A percentile compares a stretch with the other conserved stretches of the same genome.
phyloP scores from a whole-genome alignment of 768 basidiomycete genomes.

The Sporobolomyces phaffii region DNA sequence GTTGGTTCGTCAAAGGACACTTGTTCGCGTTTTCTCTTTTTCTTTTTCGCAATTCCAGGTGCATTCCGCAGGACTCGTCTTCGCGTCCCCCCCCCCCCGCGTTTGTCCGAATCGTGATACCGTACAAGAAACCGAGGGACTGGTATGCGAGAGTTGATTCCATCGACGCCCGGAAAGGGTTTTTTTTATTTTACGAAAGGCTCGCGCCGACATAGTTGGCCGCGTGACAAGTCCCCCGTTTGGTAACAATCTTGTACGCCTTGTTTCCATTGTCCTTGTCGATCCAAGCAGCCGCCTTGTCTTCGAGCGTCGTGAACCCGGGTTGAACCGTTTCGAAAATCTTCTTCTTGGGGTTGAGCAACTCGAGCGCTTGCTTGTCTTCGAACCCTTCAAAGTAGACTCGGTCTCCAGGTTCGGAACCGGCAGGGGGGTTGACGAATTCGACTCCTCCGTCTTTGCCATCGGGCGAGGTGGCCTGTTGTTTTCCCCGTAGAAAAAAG shows the following conservation, averaged over 20 bases:
- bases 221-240: slow-evolving; percentile 71
- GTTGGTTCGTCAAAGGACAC: no score
- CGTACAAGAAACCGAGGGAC: no score
- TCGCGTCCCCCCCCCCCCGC: no score
- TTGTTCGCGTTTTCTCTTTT: background rate
- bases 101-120: no score
- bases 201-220: slow-evolving; percentile 81
- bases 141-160: no score
- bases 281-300: slow-evolving; percentile 85
- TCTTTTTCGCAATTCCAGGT: slow-evolving; percentile 1
- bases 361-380: slow-evolving; percentile 60
- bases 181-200: slow-evolving; percentile 63
- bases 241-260: slow-evolving; percentile 78
- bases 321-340: slow-evolving; percentile 96
- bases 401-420: slow-evolving; percentile 80
- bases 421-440: slow-evolving; percentile 77
- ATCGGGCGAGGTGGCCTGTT: slow-evolving; percentile 65
- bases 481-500: no score
- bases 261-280: slow-evolving; percentile 63
- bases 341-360: slow-evolving; percentile 98
- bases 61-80: background rate
- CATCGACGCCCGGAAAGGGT: no score
- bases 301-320: slow-evolving; percentile 82
- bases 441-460: slow-evolving; percentile 82
- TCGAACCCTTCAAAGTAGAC: slow-evolving; percentile 91